phyloP scores from a whole-genome alignment of 2,329 filamentous ascomycete genomes.

The Fusarium armeniacum region DNA sequence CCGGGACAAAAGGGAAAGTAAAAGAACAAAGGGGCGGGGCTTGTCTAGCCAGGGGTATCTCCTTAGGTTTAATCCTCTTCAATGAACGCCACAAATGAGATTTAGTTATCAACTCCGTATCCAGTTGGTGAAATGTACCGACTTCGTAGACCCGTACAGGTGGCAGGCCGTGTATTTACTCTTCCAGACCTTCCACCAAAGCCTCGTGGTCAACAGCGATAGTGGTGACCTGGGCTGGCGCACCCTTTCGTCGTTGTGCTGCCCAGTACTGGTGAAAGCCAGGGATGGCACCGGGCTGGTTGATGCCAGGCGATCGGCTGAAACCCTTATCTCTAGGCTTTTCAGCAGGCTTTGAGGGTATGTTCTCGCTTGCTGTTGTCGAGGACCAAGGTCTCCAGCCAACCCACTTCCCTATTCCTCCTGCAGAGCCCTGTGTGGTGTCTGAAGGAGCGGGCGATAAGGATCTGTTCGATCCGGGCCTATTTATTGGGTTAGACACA shows the following conservation, averaged over 20 bases:
- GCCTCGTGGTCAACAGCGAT: slow-evolving; percentile 71
- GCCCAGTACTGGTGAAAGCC: slow-evolving; percentile 74
- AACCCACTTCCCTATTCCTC: slow-evolving; percentile 60
- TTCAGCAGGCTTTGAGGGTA: slow-evolving; percentile 36
- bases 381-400: slow-evolving; percentile 64
- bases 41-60: slow-evolving; percentile 50
- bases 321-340: slow-evolving; percentile 56
- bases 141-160: background rate
- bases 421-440: slow-evolving; percentile 43
- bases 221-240: slow-evolving; percentile 70
- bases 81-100: slow-evolving; percentile 47
- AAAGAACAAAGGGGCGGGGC: slow-evolving; percentile 41
- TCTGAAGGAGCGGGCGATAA: slow-evolving; percentile 47
- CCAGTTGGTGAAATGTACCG: slow-evolving; percentile 32
- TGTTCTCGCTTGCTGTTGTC: slow-evolving; percentile 20
- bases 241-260: slow-evolving; percentile 64
- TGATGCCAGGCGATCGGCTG: slow-evolving; percentile 77
- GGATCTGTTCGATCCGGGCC: slow-evolving; percentile 40
- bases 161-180: slow-evolving; percentile 39
- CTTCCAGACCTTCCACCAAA: slow-evolving; percentile 69
- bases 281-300: slow-evolving; percentile 80
- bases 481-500: slow-evolving; percentile 52
- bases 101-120: slow-evolving; percentile 40
- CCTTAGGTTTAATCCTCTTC: slow-evolving; percentile 37
- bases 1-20: slow-evolving; percentile 19